Evolutionary conservation across 192 early-diverging fungal genomes (phyloP), one percentile per base, ranked within the genome.

Genomic region (Oehlia diaphana): DNA sequence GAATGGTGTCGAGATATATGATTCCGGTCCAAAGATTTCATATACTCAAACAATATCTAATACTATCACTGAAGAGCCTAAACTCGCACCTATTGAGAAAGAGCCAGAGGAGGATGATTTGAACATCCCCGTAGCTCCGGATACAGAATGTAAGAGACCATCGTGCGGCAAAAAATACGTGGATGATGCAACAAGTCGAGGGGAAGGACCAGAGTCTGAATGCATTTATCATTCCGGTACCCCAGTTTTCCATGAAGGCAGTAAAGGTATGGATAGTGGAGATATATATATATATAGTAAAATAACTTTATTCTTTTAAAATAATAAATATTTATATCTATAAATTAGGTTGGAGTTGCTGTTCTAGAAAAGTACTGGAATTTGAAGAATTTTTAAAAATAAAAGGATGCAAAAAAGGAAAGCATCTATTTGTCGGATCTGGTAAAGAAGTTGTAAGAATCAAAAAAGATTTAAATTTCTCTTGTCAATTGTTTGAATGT

Each of bases 341-440:
- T 42, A 8, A 21, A 21, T 26, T 78, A 78, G 76, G 97, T 31
- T 99, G 95, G 95, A 92, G 92, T 47, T 99, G 98, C 87, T 99
- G 98, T 85, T 88, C 93, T 72, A 91, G 96, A 50, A 93, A 95
- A 78, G 97, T 97, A 3, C 90, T 98, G 21, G 98, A 98, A 84
- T 99, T 98, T 90, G 98, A 99, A 47, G 96, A 98, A 84, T 98
- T 99, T 78, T 86, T 98, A 82, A 96, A 93, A 81, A 97, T 99
- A 83, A 88, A 88, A 73, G 98, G 98, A 44, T 99, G 98, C 86
- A 92, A 89, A 53, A 87, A 77, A n/a, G 96, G 95, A 61, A 90
- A 91, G 69, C 98, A 99, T 83, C 86, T 96, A 81, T 99, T 99
- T 87, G 91, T 94, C 68, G 93, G 92, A 9, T 75, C 82, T 58